A percentile compares a stretch with the other conserved stretches of the same genome.
Conservation (phyloP, 176 grass and related monocot genomes). For the Zea luxurians region DNA sequence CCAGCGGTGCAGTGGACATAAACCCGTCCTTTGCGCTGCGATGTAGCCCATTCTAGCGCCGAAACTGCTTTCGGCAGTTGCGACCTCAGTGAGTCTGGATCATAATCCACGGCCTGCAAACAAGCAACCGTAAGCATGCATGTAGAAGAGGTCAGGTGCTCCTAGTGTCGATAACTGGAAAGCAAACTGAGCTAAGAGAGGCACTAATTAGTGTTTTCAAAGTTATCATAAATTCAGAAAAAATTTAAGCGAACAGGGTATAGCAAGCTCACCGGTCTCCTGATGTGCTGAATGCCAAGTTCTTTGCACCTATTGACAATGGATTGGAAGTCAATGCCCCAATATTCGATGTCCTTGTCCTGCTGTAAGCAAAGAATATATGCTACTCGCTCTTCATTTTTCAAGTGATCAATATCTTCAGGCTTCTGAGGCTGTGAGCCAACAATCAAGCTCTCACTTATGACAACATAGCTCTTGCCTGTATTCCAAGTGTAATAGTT, state of each 20-base stretch:
- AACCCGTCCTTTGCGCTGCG: constrained; percentile 62
- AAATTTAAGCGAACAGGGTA: background rate
- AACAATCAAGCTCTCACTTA: too few species aligned
- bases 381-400: too few species aligned
- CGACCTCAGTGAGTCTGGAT: constrained; percentile 69
- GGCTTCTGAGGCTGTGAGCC: too few species aligned
- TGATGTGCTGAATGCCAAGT: constrained; percentile 64
- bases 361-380: too few species aligned
- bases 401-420: too few species aligned
- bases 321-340: constrained; percentile 72
- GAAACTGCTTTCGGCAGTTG: constrained; percentile 80
- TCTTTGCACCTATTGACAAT: constrained; percentile 70
- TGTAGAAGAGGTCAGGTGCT: background rate
- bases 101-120: constrained; percentile 66
- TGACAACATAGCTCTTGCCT: too few species aligned
- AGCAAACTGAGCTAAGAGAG: background rate
- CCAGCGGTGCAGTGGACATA: constrained; percentile 87
- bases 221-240: background rate
- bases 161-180: background rate
- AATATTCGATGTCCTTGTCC: constrained; percentile 88
- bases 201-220: too few species aligned
- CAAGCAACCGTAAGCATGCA: background rate
- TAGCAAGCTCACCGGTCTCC: constrained; percentile 62
- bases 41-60: constrained; percentile 80
- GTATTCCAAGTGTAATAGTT: too few species aligned